phyloP scores from a whole-genome alignment of 306 rosid species.

The Sechiopsis laciniata region DNA sequence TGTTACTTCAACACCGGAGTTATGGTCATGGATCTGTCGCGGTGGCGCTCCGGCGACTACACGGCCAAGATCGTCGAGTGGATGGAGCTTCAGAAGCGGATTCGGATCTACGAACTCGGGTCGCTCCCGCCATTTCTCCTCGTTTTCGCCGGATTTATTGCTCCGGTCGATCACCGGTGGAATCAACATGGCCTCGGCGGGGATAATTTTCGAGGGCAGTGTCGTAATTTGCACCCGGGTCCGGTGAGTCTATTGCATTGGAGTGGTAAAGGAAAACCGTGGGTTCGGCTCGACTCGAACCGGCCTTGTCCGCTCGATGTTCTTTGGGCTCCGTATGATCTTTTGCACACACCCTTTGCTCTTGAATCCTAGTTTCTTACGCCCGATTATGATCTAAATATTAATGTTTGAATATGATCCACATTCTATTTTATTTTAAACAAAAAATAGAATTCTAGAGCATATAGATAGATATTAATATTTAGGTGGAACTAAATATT shows the following conservation, averaged over 20 bases:
- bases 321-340: constrained; percentile 91
- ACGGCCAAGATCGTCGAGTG: constrained; percentile 73
- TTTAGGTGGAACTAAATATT: no score
- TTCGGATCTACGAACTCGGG: constrained; percentile 91
- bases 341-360: constrained; percentile 49
- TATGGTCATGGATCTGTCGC: constrained; percentile 74
- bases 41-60: constrained; percentile 79
- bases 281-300: constrained; percentile 79
- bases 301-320: constrained; percentile 86
- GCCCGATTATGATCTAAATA: no score
- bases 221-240: constrained; percentile 78
- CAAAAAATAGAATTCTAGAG: no score
- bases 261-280: constrained; percentile 98
- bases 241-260: constrained; percentile 88
- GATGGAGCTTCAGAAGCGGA: constrained; percentile 97
- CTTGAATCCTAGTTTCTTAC: constrained; percentile 42
- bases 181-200: constrained; percentile 99
- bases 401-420: no score
- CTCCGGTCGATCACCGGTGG: constrained; percentile 81
- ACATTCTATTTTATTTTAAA: no score
- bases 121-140: constrained; percentile 80
- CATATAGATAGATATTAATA: no score
- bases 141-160: constrained; percentile 78
- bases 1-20: constrained; percentile 97
- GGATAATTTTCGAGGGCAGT: constrained; percentile 74